Percentiles rank a stretch among this genome's conserved stretches.
Conservation (phyloP, 1,284 basidiomycete species). For the Entoloma clypeatum region DNA sequence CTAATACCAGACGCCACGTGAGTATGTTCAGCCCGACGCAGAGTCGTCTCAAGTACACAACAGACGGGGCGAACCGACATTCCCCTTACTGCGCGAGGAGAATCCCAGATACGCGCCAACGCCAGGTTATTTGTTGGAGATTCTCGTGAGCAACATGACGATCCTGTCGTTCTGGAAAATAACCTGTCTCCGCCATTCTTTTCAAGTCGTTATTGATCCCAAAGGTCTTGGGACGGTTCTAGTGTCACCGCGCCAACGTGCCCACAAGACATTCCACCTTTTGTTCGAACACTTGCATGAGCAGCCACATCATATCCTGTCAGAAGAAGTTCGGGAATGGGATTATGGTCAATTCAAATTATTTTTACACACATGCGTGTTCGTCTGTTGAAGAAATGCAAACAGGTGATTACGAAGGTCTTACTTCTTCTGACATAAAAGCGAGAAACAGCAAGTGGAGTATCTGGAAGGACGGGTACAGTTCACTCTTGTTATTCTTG, state of each 20-base stretch:
- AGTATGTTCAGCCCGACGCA: slow-evolving; percentile 20
- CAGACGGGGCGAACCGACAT: slow-evolving; percentile 89
- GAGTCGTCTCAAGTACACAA: neutral
- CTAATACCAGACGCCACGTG: slow-evolving; percentile 63
- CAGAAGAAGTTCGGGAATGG: slow-evolving; percentile 78
- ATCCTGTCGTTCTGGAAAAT: slow-evolving; percentile 1
- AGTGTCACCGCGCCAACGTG: slow-evolving; percentile 82
- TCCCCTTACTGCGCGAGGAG: slow-evolving; percentile 81
- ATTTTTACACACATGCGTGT: neutral
- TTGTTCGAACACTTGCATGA: slow-evolving; percentile 58
- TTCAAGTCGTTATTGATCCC: slow-evolving; percentile 75
- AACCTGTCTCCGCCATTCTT: slow-evolving; percentile 11
- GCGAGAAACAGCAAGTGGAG: slow-evolving; percentile 64
- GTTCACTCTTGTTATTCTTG: slow-evolving; percentile 7
- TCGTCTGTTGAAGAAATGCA: neutral
- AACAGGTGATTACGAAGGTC: slow-evolving; percentile 79
- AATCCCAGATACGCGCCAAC: slow-evolving; percentile 64
- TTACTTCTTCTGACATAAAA: slow-evolving; percentile 71
- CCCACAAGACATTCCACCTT: slow-evolving; percentile 82
- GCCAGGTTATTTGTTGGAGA: slow-evolving; percentile 69
- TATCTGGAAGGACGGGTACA: slow-evolving; percentile 82
- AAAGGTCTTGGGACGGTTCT: slow-evolving; percentile 72
- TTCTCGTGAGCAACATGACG: slow-evolving; percentile 64
- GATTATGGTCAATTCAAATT: slow-evolving; percentile 59
- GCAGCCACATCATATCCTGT: slow-evolving; percentile 51